Base-by-base conservation (phyloP, 2,329 filamentous ascomycete species). In the Stagonosporopsis cucurbitacearum region DNA sequence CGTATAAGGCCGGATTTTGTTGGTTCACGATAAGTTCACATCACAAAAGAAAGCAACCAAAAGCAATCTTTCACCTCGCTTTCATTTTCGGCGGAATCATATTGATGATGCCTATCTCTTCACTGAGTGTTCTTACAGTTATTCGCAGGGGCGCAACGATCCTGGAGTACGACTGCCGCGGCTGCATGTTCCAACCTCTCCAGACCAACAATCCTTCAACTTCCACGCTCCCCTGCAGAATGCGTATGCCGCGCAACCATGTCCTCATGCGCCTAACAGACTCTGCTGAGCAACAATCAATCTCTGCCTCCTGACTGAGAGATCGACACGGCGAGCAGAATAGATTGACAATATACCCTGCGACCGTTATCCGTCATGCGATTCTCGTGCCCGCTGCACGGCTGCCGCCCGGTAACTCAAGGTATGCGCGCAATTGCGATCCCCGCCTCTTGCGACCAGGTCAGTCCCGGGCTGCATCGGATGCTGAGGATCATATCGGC, bases 181-280 rank as follows among this genome's bases (percentile, higher is more conserved):
- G 9, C 15, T 43, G 41, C 15, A 12, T 20, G 20, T 33, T 19
- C 33, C 22, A 39, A 49, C 33, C 32, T 35, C 44, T 37, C 20
- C 37, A 40, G 22, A 37, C 23, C 52, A 28, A 23, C 26, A n/a
- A 40, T 12, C 25, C 25, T 43, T 41, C 51, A 35, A 22, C 33
- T 30, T 15, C 15, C 41, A 40, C 42, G 11, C 20, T 36, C 28
- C 41, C 52, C 46, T 50, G 41, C 37, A 48, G 32, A n/a, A 47
- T 43, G 37, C 41, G 42, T 50, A 56, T 56, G 53, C 42, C 47
- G 53, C 53, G 19, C 53, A 39, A 47, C 42, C 47, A 56, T 36
- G 37, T 20, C 36, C 23, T 26, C 23, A 43, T 47, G 42, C 47
- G 23, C 8, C 35, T 13, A 26, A 36, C 36, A 32, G 33, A 30